Evolutionary conservation across 2,329 filamentous ascomycete genomes (phyloP), one percentile per base, ranked within the genome.

Genomic region (Didymella segeticola): DNA sequence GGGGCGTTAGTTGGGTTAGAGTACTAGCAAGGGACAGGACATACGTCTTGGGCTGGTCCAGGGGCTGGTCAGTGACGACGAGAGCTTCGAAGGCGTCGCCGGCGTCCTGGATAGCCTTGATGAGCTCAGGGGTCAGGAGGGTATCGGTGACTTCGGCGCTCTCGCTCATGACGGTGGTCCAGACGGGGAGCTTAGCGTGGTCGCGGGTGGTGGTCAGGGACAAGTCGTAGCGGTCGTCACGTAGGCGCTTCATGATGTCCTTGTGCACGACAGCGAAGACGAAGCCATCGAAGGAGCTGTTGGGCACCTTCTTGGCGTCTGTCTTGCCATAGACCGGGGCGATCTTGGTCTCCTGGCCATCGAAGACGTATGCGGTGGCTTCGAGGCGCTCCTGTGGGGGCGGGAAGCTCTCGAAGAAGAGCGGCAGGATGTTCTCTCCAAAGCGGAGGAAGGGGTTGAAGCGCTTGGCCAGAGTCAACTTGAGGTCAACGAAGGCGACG

Each of bases 261-360:
- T 99, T 99, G 83, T 98, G 91, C 58, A 98, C 93, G 63, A 99
- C 77, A 43, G 92, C 93, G 85, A 90, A 98, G 61, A 99, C 93
- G 69, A 98, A 99, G 37, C 88, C 88, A 73, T 98, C 95, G 69
- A 89, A 98, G 31, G 78, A 78, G 53, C 85, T 87, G 74, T 82
- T 86, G 69, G 78, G 62, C 68, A 77, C 72, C 79, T 86, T 87
- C 83, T 86, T 88, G 66, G 69, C 85, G 78, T 81, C 83, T 77
- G 79, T 80, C 34, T 84, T 80, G 33, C 85, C 86, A 5, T 86
- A 86, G 3, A 83, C 65, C 5, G 82, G 90, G 1, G 96, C 87
- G 23, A 92, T 86, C 56, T 89, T 82, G 62, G 84, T 83, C 81
- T 99, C 95, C 76, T 89, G 91, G 67, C 95, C 95, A 72, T 99